These are phyloP conservation scores for Clitopilus passeckerianus DNA, from an alignment of 768 basidiomycete genomes.

Conservation along the genomic window DNA sequence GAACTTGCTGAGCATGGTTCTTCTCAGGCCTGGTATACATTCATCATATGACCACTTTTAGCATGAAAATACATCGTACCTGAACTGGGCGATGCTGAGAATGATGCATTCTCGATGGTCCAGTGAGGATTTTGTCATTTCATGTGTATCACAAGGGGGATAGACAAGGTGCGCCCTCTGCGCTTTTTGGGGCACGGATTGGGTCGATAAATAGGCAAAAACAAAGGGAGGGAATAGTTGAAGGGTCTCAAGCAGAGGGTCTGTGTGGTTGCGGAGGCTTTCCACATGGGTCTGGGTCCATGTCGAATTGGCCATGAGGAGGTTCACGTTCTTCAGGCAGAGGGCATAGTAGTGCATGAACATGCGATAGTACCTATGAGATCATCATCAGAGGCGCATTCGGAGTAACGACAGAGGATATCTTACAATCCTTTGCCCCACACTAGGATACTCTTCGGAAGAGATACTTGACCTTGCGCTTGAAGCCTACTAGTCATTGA, in stretches of 20 bases:
- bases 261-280: slow-evolving; percentile 57
- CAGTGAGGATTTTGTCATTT: slow-evolving; percentile 55
- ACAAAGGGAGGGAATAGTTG: slow-evolving; percentile 40
- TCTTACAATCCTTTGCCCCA: slow-evolving; percentile 60
- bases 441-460: slow-evolving; percentile 33
- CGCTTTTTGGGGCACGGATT: background rate
- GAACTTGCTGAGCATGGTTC: slow-evolving; percentile 79
- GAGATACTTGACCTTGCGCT: background rate
- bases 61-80: slow-evolving; percentile 40
- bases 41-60: background rate
- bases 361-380: slow-evolving; percentile 80
- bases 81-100: slow-evolving; percentile 89
- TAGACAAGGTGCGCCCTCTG: slow-evolving; percentile 56
- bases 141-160: slow-evolving; percentile 87
- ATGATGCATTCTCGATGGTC: slow-evolving; percentile 57
- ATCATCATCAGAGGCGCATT: background rate
- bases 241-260: slow-evolving; percentile 41
- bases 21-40: slow-evolving; percentile 75
- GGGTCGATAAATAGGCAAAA: slow-evolving; percentile 21
- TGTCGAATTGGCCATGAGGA: slow-evolving; percentile 91
- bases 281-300: slow-evolving; percentile 91
- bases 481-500: slow-evolving; percentile 75
- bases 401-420: background rate
- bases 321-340: slow-evolving; percentile 67
- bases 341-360: slow-evolving; percentile 81